Conservation (phyloP, 2,329 filamentous ascomycete species). For the Aureobasidium sp. region DNA sequence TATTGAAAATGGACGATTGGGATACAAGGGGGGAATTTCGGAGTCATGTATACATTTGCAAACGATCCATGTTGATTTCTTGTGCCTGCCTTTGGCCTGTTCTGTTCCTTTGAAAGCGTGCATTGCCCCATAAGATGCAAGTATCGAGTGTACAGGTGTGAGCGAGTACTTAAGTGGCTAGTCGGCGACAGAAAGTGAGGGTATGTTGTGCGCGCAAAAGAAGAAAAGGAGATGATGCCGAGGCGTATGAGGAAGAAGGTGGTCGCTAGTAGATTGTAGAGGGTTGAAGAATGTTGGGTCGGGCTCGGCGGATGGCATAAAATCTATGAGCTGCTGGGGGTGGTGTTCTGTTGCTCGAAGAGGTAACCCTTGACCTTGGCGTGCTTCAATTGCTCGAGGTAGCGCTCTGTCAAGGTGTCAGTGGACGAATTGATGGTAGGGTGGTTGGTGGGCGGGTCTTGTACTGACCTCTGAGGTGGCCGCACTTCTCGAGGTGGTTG, state of each 20-base stretch:
- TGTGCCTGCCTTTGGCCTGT: slow-evolving; percentile 5
- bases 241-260: background rate
- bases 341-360: slow-evolving; percentile 73
- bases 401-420: slow-evolving; percentile 54
- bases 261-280: background rate
- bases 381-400: slow-evolving; percentile 68
- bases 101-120: background rate
- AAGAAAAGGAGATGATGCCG: background rate
- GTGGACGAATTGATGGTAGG: background rate
- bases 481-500: slow-evolving; percentile 85
- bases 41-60: slow-evolving; percentile 16
- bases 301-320: background rate
- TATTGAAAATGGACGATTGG: slow-evolving; percentile 9
- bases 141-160: background rate
- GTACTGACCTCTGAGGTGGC: slow-evolving; percentile 66
- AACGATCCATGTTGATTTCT: slow-evolving; percentile 12
- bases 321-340: slow-evolving; percentile 44
- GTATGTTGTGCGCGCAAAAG: background rate
- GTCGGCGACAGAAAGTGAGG: background rate
- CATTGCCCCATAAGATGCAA: background rate
- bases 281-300: background rate
- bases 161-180: background rate
- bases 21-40: slow-evolving; percentile 9
- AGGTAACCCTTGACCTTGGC: slow-evolving; percentile 72
- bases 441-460: no score